Conservation (phyloP, 495 filamentous ascomycete species). For the Hypoxylon lienhwacheense region DNA sequence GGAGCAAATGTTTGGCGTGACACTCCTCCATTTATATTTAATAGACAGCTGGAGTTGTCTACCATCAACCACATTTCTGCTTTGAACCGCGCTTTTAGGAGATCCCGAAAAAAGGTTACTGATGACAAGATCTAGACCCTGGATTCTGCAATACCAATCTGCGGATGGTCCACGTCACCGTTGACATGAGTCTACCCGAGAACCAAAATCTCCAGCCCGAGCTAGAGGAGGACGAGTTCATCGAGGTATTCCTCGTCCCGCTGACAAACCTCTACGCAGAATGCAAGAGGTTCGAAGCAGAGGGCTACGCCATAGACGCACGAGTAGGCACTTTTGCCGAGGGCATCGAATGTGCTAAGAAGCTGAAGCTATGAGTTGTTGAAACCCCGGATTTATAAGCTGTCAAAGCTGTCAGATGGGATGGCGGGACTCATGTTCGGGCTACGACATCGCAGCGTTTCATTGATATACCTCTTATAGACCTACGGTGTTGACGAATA, state of each 20-base stretch:
- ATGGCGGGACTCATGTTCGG: neutral
- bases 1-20: too few relatives aligned
- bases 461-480: constrained; percentile 9
- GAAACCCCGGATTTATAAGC: neutral
- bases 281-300: constrained; percentile 66
- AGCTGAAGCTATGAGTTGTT: constrained; percentile 42
- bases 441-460: constrained; percentile 1
- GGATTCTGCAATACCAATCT: constrained; percentile 91
- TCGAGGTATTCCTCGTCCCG: constrained; percentile 77
- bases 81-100: too few relatives aligned
- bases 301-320: constrained; percentile 85
- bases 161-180: constrained; percentile 76
- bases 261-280: constrained; percentile 66
- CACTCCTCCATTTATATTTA: too few relatives aligned
- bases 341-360: constrained; percentile 77
- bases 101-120: too few relatives aligned
- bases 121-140: constrained; percentile 44
- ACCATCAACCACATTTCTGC: too few relatives aligned
- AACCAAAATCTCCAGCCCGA: constrained; percentile 70
- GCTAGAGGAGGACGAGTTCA: constrained; percentile 88
- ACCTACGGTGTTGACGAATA: constrained; percentile 15
- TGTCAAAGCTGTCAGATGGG: too few relatives aligned
- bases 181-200: constrained; percentile 71
- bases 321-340: constrained; percentile 82
- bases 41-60: too few relatives aligned